A percentile compares a stretch with the other conserved stretches of the same genome.
Conservation (phyloP, 352 stramenopile genomes). For the Pythium biforme region DNA sequence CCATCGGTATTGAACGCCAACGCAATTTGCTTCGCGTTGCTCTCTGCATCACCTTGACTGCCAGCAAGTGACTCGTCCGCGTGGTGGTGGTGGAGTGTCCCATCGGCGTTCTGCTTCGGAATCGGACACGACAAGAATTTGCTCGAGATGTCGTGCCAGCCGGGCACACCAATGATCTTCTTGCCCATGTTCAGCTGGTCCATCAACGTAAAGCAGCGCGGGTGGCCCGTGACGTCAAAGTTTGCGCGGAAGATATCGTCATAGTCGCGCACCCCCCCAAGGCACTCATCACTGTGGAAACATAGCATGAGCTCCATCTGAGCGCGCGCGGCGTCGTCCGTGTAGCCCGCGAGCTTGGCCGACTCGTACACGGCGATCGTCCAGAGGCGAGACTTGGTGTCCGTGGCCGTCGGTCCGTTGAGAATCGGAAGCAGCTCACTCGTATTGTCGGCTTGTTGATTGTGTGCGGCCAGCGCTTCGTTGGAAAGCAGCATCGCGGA, state of each 20-base stretch:
- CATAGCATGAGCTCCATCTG: constrained; percentile 61
- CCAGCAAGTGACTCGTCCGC: neutral
- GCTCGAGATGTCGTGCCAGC: constrained; percentile 34
- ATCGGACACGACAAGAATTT: constrained; percentile 22
- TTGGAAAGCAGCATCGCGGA: constrained; percentile 15
- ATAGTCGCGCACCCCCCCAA: constrained; percentile 46
- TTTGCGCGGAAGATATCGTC: constrained; percentile 38
- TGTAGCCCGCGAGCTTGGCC: constrained; percentile 45
- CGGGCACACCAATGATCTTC: constrained; percentile 42
- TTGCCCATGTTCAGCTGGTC: constrained; percentile 34
- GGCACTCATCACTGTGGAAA: constrained; percentile 50
- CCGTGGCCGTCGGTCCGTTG: constrained; percentile 21
- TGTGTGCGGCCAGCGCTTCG: neutral
- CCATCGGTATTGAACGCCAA: no score
- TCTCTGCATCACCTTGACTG: no score
- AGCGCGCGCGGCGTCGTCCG: constrained; percentile 32
- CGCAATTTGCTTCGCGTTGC: no score
- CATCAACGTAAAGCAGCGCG: constrained; percentile 47
- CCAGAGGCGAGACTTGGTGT: constrained; percentile 39
- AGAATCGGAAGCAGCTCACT: constrained; percentile 16
- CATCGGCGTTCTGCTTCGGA: neutral
- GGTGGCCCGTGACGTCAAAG: constrained; percentile 43
- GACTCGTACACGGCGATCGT: constrained; percentile 49
- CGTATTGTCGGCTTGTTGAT: neutral
- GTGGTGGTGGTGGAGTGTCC: neutral